Conservation (phyloP, 148 eudicot genomes). For the Rhododendron simsii region DNA sequence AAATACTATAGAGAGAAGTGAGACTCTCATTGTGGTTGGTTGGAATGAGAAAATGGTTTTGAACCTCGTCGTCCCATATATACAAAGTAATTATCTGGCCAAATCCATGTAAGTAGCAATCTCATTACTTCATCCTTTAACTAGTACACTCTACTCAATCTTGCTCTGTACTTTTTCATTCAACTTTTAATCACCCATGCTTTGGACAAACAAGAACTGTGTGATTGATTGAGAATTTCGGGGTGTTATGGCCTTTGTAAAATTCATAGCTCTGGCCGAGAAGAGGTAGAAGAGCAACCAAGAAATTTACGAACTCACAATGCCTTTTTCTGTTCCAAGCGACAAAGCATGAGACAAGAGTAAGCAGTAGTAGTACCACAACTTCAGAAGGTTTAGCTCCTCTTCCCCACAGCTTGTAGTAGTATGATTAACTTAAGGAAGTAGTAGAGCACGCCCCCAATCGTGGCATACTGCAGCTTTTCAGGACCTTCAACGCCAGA, state of each 20-base stretch:
- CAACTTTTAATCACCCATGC: too few relatives aligned
- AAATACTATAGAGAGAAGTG: neutral
- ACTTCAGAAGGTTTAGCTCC: neutral
- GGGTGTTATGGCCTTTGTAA: neutral
- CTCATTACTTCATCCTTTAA: too few relatives aligned
- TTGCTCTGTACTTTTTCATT: too few relatives aligned
- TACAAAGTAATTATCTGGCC: too few relatives aligned
- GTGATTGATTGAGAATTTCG: too few relatives aligned
- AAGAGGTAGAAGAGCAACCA: neutral
- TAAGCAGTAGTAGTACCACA: too few relatives aligned
- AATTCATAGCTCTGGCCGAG: neutral
- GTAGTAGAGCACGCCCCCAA: constrained; percentile 43
- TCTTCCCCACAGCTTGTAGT: too few relatives aligned
- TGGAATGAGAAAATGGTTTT: neutral
- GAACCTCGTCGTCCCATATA: neutral
- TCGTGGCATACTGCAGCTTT: constrained; percentile 82
- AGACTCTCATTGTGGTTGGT: neutral
- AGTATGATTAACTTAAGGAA: too few relatives aligned
- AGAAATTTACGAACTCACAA: neutral
- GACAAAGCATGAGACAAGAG: neutral
- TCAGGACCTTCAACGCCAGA: constrained; percentile 60
- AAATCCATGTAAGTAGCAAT: too few relatives aligned
- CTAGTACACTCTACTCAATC: too few relatives aligned
- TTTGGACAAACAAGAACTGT: too few relatives aligned
- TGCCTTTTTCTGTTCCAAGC: neutral